Conservation (phyloP, 2,329 filamentous ascomycete genomes). For the Xylariales sp. region DNA sequence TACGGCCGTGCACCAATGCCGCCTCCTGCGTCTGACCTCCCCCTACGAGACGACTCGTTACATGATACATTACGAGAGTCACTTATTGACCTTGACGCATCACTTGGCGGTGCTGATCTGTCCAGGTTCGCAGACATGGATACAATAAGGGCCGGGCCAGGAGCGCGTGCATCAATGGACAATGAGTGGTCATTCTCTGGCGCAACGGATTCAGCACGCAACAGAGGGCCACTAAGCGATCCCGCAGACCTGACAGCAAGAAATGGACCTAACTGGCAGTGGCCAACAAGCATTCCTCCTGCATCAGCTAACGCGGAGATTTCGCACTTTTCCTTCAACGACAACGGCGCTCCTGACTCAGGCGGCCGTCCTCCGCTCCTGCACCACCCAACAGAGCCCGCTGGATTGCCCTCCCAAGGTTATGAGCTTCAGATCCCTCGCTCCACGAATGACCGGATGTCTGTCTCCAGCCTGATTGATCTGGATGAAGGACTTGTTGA, state of each 20-base stretch:
- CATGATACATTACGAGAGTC: slow-evolving; percentile 54
- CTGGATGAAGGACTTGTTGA: slow-evolving; percentile 38
- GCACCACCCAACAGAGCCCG: slow-evolving; percentile 49
- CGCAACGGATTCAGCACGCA: slow-evolving; percentile 33
- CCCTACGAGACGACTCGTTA: slow-evolving; percentile 52
- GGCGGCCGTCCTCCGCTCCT: slow-evolving; percentile 40
- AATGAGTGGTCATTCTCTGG: slow-evolving; percentile 43
- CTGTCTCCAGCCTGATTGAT: slow-evolving; percentile 45
- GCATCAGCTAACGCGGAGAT: slow-evolving; percentile 50
- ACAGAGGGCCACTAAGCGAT: slow-evolving; percentile 51
- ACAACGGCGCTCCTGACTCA: no score
- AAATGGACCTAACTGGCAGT: slow-evolving; percentile 54
- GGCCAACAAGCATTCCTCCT: slow-evolving; percentile 48
- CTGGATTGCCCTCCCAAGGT: slow-evolving; percentile 33
- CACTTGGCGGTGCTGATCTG: slow-evolving; percentile 49
- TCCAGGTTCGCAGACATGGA: slow-evolving; percentile 58
- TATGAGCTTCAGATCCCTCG: slow-evolving; percentile 37
- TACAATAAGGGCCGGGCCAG: slow-evolving; percentile 47
- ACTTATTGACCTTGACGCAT: slow-evolving; percentile 60
- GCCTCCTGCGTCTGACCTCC: slow-evolving; percentile 46
- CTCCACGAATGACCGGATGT: slow-evolving; percentile 33
- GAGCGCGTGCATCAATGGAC: slow-evolving; percentile 42
- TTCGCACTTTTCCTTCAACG: slow-evolving; percentile 44
- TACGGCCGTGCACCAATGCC: slow-evolving; percentile 46
- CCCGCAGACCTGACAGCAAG: slow-evolving; percentile 50